Evolutionary conservation across 1,284 basidiomycete species (phyloP).

Genomic region (Coriolopsis trogii): DNA sequence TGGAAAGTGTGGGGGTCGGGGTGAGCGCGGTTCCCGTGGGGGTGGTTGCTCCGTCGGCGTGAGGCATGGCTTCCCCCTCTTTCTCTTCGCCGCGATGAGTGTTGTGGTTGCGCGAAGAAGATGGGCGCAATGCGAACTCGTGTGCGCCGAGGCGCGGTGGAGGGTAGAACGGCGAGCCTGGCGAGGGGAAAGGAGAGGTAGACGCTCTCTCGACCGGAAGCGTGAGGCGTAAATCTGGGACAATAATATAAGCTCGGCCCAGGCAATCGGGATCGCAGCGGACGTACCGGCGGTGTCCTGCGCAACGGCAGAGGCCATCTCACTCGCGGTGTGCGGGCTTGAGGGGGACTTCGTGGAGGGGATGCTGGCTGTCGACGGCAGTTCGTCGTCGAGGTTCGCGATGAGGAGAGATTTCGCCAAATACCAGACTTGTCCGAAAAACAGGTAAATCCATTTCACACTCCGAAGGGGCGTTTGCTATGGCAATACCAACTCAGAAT

Average conservation of each 20-base stretch:
- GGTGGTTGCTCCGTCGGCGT: conserved; percentile 28
- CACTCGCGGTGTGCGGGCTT: conserved; percentile 1
- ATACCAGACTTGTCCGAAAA: conserved; percentile 17
- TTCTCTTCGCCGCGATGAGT: conserved; percentile 14
- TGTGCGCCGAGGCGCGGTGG: conserved; percentile 64
- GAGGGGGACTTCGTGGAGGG: conserved; percentile 5
- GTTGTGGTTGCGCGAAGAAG: conserved; percentile 33
- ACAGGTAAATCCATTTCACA: conserved; percentile 20
- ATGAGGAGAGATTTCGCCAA: conserved; percentile 24
- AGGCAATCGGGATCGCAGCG: conserved; percentile 1
- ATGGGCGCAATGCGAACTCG: conserved; percentile 61
- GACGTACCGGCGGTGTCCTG: conserved; percentile 21
- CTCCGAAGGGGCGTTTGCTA: conserved; percentile 26
- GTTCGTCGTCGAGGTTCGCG: conserved; percentile 24
- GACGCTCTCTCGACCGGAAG: conserved; percentile 49
- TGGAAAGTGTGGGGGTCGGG: conserved; percentile 17
- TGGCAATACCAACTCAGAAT: conserved; percentile 27
- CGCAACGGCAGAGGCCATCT: conserved; percentile 23
- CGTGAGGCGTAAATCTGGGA: conserved; percentile 42
- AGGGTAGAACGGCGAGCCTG: conserved; percentile 66
- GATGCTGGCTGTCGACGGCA: conserved; percentile 4
- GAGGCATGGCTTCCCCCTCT: conserved; percentile 14
- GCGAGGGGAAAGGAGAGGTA: conserved; percentile 67
- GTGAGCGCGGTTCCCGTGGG: conserved; percentile 21
- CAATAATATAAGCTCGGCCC: conserved; percentile 22